These are phyloP conservation scores for Asterella californica DNA, from an alignment of 225 moss, liverwort and hornwort species.

Conservation along the genomic window DNA sequence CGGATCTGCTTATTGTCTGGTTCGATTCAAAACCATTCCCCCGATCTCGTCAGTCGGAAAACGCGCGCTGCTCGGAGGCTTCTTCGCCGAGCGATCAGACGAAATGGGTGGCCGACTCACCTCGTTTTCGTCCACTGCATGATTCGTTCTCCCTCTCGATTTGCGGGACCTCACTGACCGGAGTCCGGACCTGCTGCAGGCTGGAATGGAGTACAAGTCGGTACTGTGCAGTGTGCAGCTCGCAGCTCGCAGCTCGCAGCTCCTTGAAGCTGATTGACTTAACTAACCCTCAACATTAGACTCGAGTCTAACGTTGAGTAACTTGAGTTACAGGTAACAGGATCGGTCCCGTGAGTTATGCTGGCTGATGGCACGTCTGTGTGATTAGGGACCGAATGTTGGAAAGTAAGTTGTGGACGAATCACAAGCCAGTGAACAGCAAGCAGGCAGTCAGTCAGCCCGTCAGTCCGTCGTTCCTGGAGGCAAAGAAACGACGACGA, in stretches of 20 bases:
- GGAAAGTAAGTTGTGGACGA: not conserved
- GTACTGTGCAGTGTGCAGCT: slow-evolving; percentile 5
- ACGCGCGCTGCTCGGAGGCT: not conserved
- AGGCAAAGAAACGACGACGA: too few relatives aligned
- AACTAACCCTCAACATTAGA: too few relatives aligned
- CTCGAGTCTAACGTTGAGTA: too few relatives aligned
- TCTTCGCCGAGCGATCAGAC: not conserved
- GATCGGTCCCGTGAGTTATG: not conserved
- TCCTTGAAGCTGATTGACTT: too few relatives aligned
- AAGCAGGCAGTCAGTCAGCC: not conserved
- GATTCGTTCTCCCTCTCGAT: not conserved
- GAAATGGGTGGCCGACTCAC: not conserved
- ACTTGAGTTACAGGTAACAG: not conserved
- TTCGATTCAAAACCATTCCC: not conserved
- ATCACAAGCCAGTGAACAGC: not conserved
- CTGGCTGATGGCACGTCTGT: not conserved
- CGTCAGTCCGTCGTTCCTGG: too few relatives aligned
- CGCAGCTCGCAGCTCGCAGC: too few relatives aligned
- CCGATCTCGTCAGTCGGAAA: not conserved
- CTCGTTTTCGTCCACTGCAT: not conserved
- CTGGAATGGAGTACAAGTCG: not conserved
- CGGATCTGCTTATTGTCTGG: slow-evolving; percentile 1
- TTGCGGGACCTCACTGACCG: not conserved
- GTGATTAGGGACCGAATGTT: too few relatives aligned
- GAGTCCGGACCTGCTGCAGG: not conserved